Conservation (phyloP, 306 rosid genomes). For the Geum urbanum region DNA sequence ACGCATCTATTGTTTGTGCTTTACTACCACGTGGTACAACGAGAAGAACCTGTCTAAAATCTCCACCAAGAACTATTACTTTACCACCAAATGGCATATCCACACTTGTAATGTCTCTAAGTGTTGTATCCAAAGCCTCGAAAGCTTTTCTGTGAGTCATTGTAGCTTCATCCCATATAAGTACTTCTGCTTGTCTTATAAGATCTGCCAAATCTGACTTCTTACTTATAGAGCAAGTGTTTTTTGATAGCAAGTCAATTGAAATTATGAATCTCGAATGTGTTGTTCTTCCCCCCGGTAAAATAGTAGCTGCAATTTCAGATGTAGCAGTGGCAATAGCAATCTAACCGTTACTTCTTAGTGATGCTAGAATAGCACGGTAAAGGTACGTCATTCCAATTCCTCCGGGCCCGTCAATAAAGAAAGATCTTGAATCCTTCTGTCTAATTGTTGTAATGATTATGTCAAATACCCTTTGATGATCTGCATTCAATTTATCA, state of each 20-base stretch:
- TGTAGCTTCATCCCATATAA: conserved; percentile 6
- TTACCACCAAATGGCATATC: no score
- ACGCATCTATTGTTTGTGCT: background rate
- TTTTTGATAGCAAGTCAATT: background rate
- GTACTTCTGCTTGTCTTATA: no score
- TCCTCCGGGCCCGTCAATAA: background rate
- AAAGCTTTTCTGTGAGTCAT: no score
- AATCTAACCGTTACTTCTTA: background rate
- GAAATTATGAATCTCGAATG: background rate
- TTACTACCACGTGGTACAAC: background rate
- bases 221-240: background rate
- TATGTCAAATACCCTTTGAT: background rate
- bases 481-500: background rate
- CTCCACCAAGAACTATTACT: background rate
- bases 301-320: background rate
- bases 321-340: background rate
- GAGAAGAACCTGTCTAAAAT: background rate
- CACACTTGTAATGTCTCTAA: no score
- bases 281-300: background rate
- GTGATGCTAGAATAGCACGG: background rate
- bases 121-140: no score
- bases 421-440: background rate
- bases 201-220: no score
- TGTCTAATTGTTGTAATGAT: background rate
- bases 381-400: background rate